Evolutionary conservation across 306 rosid species (phyloP), one percentile per base, ranked within the genome.

Genomic region (Gastrolobium villosum): DNA sequence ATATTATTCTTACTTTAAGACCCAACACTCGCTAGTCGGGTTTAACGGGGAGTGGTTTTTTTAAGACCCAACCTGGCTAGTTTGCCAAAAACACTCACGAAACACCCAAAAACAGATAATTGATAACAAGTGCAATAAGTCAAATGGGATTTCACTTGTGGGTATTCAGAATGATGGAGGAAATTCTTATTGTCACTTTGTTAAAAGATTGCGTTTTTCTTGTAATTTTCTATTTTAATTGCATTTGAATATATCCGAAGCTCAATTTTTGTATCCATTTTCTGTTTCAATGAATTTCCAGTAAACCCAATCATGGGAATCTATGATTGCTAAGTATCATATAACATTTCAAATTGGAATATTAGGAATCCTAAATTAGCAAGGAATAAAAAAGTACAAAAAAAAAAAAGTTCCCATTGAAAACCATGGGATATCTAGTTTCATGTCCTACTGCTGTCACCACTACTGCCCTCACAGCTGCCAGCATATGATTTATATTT

Each of bases 261-360:
- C 46, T 59, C 43, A 49, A 3, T 26, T 15, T 75, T 6, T 64
- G 10, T 10, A 63, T 63, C 64, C 10, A 52, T 62, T 35, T 61
- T 71, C 11, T 31, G 56, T 56, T 6, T 34, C 41, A 14, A 71
- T 41, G 34, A 71, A 62, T 14, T 50, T 45, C 54, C 40, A 20
- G 30, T 4, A 66, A 66, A 15, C 44, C 67, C 54, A 20, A 45
- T 73, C 70, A 74, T 31, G 26, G 54, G 63, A 74, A 74, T 72
- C 55, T 55, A 55, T 11, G 60, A 65, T 55, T 74, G 20, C 13
- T 15, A 54, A 35, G 50, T 32, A 26, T 52, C 3, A 5, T 32
- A 46, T 60, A 55, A 62, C 26, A 61, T 79, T 65, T 80, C 36
- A 65, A 41, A 5, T 26, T 26, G 64, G 26, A 59, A 48, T n/a